Conservation (phyloP, 148 eudicot genomes). For the Cornus controversa region DNA sequence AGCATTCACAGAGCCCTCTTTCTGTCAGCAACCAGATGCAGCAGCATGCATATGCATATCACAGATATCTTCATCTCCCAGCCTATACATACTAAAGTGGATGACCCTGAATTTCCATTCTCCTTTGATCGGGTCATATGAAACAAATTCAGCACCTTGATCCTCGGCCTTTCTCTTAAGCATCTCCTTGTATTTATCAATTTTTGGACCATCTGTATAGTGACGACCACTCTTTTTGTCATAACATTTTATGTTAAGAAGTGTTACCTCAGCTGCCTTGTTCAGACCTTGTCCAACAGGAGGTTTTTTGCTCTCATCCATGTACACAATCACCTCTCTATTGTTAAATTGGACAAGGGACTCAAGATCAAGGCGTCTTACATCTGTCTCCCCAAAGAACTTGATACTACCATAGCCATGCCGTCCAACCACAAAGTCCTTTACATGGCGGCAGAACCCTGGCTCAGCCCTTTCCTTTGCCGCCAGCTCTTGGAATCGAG, state of each 20-base stretch:
- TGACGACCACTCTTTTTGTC: slow-evolving; percentile 75
- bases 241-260: slow-evolving; percentile 79
- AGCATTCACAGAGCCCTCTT: neutral
- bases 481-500: slow-evolving; percentile 84
- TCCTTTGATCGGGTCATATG: slow-evolving; percentile 73
- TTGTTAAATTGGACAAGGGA: slow-evolving; percentile 77
- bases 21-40: slow-evolving; percentile 4
- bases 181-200: slow-evolving; percentile 85
- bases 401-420: slow-evolving; percentile 82
- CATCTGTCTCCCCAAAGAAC: slow-evolving; percentile 93
- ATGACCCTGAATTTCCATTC: slow-evolving; percentile 90
- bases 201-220: slow-evolving; percentile 64
- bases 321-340: slow-evolving; percentile 82
- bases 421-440: slow-evolving; percentile 83
- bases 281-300: slow-evolving; percentile 97
- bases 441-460: slow-evolving; percentile 76
- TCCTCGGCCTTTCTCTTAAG: slow-evolving; percentile 78
- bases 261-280: slow-evolving; percentile 90
- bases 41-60: neutral
- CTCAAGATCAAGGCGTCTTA: slow-evolving; percentile 84
- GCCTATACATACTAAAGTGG: slow-evolving; percentile 73
- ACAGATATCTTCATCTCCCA: slow-evolving; percentile 44
- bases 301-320: slow-evolving; percentile 91
- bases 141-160: slow-evolving; percentile 88
- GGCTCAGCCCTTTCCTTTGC: slow-evolving; percentile 95